Base-by-base conservation (phyloP, 805 yeast species). In the Barnettozyma wickerhamii region DNA sequence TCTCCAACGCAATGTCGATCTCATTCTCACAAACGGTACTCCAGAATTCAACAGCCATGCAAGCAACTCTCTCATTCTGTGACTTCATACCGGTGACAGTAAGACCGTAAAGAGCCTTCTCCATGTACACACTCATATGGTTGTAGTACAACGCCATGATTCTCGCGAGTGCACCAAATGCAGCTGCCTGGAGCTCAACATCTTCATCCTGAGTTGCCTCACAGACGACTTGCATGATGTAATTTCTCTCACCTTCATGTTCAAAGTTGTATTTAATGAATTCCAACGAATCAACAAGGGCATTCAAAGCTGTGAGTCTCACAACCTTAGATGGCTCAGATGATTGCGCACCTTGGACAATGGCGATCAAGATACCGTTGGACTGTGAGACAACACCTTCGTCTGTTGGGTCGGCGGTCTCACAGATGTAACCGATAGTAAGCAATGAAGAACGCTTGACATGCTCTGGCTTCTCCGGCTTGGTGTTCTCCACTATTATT, bases 31-130 rank as follows among this genome's bases (percentile, higher is more conserved):
- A 90, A n/a, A 93, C 93, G n/a, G 99, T 88, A 45, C 91, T 81
- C 99, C 99, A 93, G 62, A 93, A 91, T 67, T 93, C 99, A 43
- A 93, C 93, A 23, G 99, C 97, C 97, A 91, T 90, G 59, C 97
- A 88, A 1, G 96, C 84, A 23, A 93, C 98, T 53, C 77, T 77
- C 55, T 85, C 95, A 65, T 87, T 84, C 6, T 55, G 50, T 42
- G 88, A 81, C 63, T 82, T 82, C 96, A 93, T 93, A 33, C 98
- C 97, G 17, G 81, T 66, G 33, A 91, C 89, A 5, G 98, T 90
- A 44, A 93, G 72, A 14, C 88, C 87, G 53, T 84, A 93, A 39
- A 93, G 68, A 2, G 99, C 99, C 69, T 87, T 89, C 65, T 91
- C 97, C 99, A 93, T 93, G 64, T 93, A 93, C 40, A 90, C 79